Evolutionary conservation across 208 protist genomes (phyloP), one percentile per base, ranked within the genome.

Genomic region (Crithidia acanthocephali): DNA sequence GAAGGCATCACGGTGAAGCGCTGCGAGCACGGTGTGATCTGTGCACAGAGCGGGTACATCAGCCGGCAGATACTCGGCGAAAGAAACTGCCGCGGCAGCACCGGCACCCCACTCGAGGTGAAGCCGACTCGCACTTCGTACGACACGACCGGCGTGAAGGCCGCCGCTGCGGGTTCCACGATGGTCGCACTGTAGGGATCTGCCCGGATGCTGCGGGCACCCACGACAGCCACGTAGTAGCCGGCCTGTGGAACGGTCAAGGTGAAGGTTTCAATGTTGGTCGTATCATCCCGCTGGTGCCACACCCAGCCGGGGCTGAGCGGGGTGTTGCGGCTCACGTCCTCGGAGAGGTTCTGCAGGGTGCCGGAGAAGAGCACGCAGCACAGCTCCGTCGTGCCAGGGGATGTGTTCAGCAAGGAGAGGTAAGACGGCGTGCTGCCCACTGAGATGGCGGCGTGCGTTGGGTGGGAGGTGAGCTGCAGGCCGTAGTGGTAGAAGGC

Each of bases 81-180:
- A 16, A 92, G 58, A 69, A 87, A 85, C 78, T 94, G 89, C 8
- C 88, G 88, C 22, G 92, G 90, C 50, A 94, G 68, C 57, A 87
- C 67, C 20, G 92, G 83, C 16, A 57, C 44, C 16, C 75, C 73
- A 28, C 76, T 62, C 51, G 86, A 76, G 16, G 89, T 86, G 73
- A 93, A 95, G 42, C 83, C 88, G n/a, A 95, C 85, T 22, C 85
- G 79, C 16, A 85, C 78, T 60, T 94, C 83, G 78, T 95, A 97
- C 0, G 58, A 62, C 2, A 93, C 80, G 28, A 94, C 62, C 16
- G 89, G 85, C 18, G 79, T 70, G 81, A 93, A 94, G 22, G 66
- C 68, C 20, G 18, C 13, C 27, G 76, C 81, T 4, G 69, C 75
- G 20, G 33, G 32, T 27, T 48, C 48, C 13, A 80, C 66, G 37